Evolutionary conservation across 2,329 filamentous ascomycete genomes (phyloP), one percentile per base, ranked within the genome.

Genomic region (Chaetomiaceae sp.): DNA sequence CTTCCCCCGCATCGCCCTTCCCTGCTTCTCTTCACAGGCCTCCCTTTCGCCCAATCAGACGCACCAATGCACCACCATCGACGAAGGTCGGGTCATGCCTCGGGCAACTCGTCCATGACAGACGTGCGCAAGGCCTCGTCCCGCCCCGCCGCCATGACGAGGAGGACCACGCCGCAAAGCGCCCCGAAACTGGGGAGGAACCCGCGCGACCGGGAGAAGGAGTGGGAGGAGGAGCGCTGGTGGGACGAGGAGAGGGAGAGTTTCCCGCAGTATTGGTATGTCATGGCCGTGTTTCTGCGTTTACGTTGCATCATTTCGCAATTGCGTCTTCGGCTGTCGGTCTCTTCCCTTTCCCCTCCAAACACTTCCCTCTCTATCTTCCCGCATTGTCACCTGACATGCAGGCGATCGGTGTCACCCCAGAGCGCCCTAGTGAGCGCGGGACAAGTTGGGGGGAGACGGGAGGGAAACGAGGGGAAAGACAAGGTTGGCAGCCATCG

Each of bases 241-340:
- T 76, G 68, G 61, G 73, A 77, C 43, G 73, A 81, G 45, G 78
- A 80, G 58, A 69, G 76, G 45, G 79, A 83, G 58, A 79, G 74
- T 62, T 83, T 83, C 52, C 79, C 79, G 18, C 78, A 82, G 60
- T 83, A 72, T 59, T 83, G 79, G 79, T 83, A 72, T 48, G 77
- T 74, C 52, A 34, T 34, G 54, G 44, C 42, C 47, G 46, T 51
- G 29, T 32, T 40, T 53, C 42, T 51, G 56, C 60, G 32, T 37
- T 49, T 57, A 26, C 38, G 50, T 55, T 50, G 46, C 44, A 46
- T 46, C 24, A 24, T 6, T n/a, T 9, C 22, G 22, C 22, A 24
- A 9, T 24, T 24, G 22, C 22, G 34, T 39, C 38, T 51, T 50
- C 26, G 38, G 17, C 41, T 44, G 26, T 46, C 24, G 14, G 12